Conservation (phyloP, 1,139 yeast species). For the Kodamaea arcana region DNA sequence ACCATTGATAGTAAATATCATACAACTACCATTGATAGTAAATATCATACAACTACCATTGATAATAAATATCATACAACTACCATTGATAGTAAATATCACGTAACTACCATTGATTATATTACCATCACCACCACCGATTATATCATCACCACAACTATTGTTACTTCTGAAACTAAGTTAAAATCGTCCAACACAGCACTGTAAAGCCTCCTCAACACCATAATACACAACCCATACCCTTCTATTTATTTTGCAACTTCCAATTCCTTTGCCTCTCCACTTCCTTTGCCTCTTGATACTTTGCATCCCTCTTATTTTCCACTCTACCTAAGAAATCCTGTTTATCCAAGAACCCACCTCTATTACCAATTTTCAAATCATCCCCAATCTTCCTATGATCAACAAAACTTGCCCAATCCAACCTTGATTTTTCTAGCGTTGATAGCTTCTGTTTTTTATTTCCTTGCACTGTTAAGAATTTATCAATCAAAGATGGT, state of each 20-base stretch:
- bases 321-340: constrained; percentile 82
- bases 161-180: background rate
- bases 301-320: constrained; percentile 57
- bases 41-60: no score
- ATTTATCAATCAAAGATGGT: constrained; percentile 70
- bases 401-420: constrained; percentile 96
- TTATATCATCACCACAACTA: no score
- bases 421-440: constrained; percentile 84
- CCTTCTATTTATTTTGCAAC: constrained; percentile 14
- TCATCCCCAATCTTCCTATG: constrained; percentile 81
- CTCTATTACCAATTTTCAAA: constrained; percentile 68
- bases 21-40: no score
- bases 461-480: constrained; percentile 28
- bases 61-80: no score
- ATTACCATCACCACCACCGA: no score
- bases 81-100: no score
- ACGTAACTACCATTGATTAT: no score
- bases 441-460: constrained; percentile 73
- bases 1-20: no score
- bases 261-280: constrained; percentile 33
- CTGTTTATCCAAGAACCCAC: constrained; percentile 86
- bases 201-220: background rate
- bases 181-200: background rate
- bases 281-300: constrained; percentile 52
- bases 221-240: background rate